phyloP scores from a whole-genome alignment of 2,329 filamentous ascomycete genomes.

The Aspergillus caelatus region DNA sequence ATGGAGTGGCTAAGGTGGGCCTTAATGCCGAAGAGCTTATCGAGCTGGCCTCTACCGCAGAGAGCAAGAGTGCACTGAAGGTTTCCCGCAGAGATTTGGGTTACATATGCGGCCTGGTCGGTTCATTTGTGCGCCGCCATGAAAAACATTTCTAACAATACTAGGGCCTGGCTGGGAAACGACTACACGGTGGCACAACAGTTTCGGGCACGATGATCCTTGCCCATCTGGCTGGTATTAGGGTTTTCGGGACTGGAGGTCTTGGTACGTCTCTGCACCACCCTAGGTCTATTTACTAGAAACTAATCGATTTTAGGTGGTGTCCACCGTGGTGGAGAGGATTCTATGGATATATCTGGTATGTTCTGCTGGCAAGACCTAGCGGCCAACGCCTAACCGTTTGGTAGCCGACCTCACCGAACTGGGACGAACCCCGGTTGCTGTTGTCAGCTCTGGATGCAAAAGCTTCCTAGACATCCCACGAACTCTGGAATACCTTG shows the following conservation, averaged over 20 bases:
- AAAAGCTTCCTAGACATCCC: conserved; percentile 96
- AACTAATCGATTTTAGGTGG: conserved; percentile 57
- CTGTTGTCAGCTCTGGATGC: conserved; percentile 86
- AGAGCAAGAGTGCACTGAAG: conserved; percentile 72
- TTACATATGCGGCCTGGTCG: conserved; percentile 75
- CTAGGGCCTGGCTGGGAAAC: conserved; percentile 66
- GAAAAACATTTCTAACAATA: conserved; percentile 5
- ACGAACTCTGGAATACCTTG: conserved; percentile 79
- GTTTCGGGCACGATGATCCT: conserved; percentile 92
- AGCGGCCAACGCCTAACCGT: neutral
- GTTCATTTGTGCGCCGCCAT: conserved; percentile 21
- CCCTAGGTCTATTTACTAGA: too few relatives aligned
- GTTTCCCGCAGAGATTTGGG: conserved; percentile 85
- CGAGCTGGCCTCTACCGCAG: conserved; percentile 67
- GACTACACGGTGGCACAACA: conserved; percentile 85
- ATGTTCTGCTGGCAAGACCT: conserved; percentile 11
- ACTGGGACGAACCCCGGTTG: conserved; percentile 83
- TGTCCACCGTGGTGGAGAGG: conserved; percentile 86
- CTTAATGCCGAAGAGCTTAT: conserved; percentile 72
- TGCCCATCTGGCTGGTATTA: conserved; percentile 82
- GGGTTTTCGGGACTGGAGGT: conserved; percentile 91
- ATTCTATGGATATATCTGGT: conserved; percentile 83
- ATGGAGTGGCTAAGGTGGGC: conserved; percentile 81
- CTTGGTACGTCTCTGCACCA: conserved; percentile 56
- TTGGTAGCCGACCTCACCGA: conserved; percentile 82